phyloP scores from a whole-genome alignment of 192 early-diverging fungal species.

The Backusella mclennaniae region DNA sequence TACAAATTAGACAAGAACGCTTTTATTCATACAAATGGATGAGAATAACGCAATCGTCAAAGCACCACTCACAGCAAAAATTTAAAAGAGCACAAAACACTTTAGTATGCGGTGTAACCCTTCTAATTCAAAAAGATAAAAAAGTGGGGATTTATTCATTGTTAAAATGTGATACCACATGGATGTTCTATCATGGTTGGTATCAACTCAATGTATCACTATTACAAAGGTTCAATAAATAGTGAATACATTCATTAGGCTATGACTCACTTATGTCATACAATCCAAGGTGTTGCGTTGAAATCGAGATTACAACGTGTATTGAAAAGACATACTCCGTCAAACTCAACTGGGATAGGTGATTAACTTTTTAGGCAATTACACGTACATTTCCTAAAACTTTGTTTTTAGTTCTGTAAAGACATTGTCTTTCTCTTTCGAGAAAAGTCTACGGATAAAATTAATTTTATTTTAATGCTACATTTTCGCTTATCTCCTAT shows the following conservation, averaged over 20 bases:
- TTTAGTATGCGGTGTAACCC: not conserved
- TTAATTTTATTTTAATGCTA: not conserved
- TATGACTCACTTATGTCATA: not conserved
- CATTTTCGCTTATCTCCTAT: not conserved
- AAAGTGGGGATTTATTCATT: not conserved
- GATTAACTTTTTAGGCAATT: not conserved
- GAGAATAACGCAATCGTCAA: not conserved
- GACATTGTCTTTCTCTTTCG: not conserved
- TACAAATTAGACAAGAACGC: not conserved
- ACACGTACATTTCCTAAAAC: not conserved
- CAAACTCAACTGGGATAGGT: not conserved
- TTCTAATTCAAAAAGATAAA: not conserved
- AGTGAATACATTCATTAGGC: not conserved
- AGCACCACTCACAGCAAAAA: not conserved
- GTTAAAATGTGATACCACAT: not conserved
- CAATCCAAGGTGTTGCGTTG: not conserved
- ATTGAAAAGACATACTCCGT: not conserved
- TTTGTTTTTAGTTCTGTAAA: not conserved
- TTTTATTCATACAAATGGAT: not conserved
- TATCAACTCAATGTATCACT: not conserved
- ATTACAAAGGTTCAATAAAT: not conserved
- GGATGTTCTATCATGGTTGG: not conserved
- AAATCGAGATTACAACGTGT: not conserved
- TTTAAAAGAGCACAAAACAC: not conserved
- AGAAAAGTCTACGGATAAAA: not conserved